phyloP scores from a whole-genome alignment of 2,329 filamentous ascomycete genomes.

The Colletotrichum sp. region DNA sequence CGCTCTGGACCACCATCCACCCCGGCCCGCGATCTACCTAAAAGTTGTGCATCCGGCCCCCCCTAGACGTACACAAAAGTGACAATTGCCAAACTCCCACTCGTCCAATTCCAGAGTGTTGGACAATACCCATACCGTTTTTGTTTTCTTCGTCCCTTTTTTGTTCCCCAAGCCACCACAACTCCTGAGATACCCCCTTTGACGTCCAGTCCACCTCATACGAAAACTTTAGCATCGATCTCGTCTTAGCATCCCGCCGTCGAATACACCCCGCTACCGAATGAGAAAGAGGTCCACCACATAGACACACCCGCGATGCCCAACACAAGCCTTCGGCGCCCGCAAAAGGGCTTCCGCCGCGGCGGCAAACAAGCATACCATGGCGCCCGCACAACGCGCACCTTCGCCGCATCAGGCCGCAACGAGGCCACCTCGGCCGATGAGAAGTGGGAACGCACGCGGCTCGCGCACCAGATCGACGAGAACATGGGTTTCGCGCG shows the following conservation, averaged over 20 bases:
- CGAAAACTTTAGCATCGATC: background rate
- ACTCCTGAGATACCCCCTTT: constrained; percentile 15
- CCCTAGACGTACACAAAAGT: background rate
- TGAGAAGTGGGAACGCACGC: constrained; percentile 87
- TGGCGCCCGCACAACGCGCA: constrained; percentile 70
- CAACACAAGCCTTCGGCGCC: constrained; percentile 63
- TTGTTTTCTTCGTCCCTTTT: background rate
- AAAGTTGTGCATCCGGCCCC: constrained; percentile 4
- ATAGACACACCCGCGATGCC: constrained; percentile 51
- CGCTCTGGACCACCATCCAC: background rate
- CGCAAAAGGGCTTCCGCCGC: constrained; percentile 71
- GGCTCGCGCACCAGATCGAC: constrained; percentile 87
- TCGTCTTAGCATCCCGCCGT: background rate
- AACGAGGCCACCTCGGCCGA: constrained; percentile 89
- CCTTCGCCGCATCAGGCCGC: constrained; percentile 78
- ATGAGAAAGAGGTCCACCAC: background rate
- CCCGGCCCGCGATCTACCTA: constrained; percentile 5
- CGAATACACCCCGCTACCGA: background rate
- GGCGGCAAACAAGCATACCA: constrained; percentile 73
- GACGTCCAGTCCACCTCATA: background rate
- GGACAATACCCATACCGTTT: background rate
- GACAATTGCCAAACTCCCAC: constrained; percentile 11
- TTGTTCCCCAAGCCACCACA: background rate
- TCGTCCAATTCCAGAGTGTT: constrained; percentile 15
- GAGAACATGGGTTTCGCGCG: constrained; percentile 93